Percentiles rank a stretch among this genome's conserved stretches.
phyloP scores from a whole-genome alignment of 2,329 filamentous ascomycete species.

The Aspergillus sp. region DNA sequence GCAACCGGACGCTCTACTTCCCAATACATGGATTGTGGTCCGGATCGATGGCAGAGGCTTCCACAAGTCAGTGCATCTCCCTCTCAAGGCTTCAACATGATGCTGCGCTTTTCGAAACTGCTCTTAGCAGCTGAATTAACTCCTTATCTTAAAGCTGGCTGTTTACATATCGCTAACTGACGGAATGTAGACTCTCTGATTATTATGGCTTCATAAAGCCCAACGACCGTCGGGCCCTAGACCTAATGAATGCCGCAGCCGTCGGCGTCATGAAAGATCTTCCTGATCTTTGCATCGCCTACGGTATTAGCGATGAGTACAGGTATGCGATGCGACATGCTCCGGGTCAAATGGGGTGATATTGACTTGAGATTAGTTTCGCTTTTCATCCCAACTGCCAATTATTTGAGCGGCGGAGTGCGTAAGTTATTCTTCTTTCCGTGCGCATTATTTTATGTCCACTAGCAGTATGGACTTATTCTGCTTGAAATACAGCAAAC shows the following conservation, averaged over 20 bases:
- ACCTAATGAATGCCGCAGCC: constrained; percentile 95
- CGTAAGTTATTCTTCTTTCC: constrained; percentile 51
- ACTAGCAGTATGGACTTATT: neutral
- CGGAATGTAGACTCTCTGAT: constrained; percentile 66
- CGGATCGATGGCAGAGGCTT: constrained; percentile 93
- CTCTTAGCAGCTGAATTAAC: neutral
- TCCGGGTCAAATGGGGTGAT: neutral
- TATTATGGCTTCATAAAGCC: constrained; percentile 88
- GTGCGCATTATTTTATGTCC: neutral
- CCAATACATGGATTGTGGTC: constrained; percentile 94
- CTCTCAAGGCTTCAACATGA: neutral
- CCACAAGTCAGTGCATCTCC: constrained; percentile 68
- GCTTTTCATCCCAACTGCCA: constrained; percentile 80
- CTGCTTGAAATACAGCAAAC: constrained; percentile 63
- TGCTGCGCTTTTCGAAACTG: neutral
- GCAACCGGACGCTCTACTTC: constrained; percentile 74
- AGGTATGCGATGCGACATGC: constrained; percentile 40
- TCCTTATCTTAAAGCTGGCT: neutral
- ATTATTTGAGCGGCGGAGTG: constrained; percentile 82
- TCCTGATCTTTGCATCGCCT: constrained; percentile 82
- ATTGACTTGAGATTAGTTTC: constrained; percentile 61
- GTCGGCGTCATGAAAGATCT: constrained; percentile 78
- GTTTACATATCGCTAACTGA: neutral
- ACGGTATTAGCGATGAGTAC: constrained; percentile 94
- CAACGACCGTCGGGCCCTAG: constrained; percentile 81